These are phyloP conservation scores for Saccharomycopsis oosterbeekiorum DNA, from an alignment of 805 yeast species.

Conservation along the genomic window DNA sequence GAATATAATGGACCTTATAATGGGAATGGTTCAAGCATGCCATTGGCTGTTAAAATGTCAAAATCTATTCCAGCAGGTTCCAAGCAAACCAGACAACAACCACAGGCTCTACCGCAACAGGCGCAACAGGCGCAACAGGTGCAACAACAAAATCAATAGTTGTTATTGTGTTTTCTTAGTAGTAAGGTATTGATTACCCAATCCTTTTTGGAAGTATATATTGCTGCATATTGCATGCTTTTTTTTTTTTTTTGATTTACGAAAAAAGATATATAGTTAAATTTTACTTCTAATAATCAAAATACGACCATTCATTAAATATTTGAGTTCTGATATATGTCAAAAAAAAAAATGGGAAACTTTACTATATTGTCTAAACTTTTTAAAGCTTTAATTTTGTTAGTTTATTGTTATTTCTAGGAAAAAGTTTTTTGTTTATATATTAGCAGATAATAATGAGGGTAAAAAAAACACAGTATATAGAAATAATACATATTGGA, in stretches of 20 bases:
- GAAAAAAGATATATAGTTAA: no score
- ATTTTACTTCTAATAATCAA: no score
- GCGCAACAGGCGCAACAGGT: background rate
- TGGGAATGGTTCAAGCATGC: background rate
- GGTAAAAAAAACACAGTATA: background rate
- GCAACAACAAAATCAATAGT: background rate
- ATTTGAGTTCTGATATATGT: no score
- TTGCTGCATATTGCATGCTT: no score
- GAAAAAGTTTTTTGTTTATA: background rate
- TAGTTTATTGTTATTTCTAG: background rate
- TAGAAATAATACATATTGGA: background rate
- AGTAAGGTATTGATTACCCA: background rate
- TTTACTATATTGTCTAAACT: no score
- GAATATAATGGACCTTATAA: conserved; percentile 1
- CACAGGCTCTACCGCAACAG: background rate
- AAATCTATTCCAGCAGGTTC: background rate
- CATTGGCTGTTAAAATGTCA: background rate
- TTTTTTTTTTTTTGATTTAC: no score
- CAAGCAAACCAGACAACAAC: background rate
- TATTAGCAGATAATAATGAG: background rate
- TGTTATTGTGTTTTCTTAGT: background rate
- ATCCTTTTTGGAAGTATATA: no score
- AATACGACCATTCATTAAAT: no score
- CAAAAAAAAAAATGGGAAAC: no score
- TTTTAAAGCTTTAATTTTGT: no score